Base-by-base conservation (phyloP, 371 early-diverging fungal species). In the Rhizomucor pusillus region DNA sequence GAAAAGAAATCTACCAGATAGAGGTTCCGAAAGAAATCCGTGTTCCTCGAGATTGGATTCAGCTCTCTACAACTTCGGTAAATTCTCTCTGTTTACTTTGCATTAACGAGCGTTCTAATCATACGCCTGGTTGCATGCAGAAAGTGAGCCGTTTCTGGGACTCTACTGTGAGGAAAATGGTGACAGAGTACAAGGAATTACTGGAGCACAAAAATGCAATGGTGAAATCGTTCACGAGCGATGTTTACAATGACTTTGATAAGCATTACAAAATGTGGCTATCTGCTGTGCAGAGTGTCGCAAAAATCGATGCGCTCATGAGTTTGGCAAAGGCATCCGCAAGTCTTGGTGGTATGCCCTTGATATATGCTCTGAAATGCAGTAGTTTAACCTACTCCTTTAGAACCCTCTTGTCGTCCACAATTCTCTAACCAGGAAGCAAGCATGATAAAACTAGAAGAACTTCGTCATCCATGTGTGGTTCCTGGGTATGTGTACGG, bases 1-100 rank as follows among this genome's bases (percentile, higher is more conserved):
- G 96, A 22, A 99, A 99, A 66, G 99, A 99, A 62, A 81, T 92
- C 9, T 95, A 91, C 69, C 95, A 94, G 73, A 66, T 99, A 13
- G 99, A 99, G 65, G 82, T 94, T 1, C 91, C 98, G 1, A 77
- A 80, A 43, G 79, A 68, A 39, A 73, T 90, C 39, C 78, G 84
- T 20, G 91, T 94, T 10, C 98, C 98, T 1, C 54, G 55, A 34
- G 73, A 85, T 50, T 99, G 93, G 89, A 71, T 81, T 22, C 75
- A 88, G 45, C 66, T 92, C 54, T 91, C 92, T 3, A 79, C 81
- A 12, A 98, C 97, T 2, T 80, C 82, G 66, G 87, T 88, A 67
- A 66, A 64, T 54, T 29, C 5, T 7, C 7, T 29, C 29, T 29
- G 3, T 7, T 29, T 29, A n/a, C n/a, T n/a, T n/a, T n/a, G n/a